phyloP scores from a whole-genome alignment of 345 rosid genomes.

The Rhodamnia rubescens region DNA sequence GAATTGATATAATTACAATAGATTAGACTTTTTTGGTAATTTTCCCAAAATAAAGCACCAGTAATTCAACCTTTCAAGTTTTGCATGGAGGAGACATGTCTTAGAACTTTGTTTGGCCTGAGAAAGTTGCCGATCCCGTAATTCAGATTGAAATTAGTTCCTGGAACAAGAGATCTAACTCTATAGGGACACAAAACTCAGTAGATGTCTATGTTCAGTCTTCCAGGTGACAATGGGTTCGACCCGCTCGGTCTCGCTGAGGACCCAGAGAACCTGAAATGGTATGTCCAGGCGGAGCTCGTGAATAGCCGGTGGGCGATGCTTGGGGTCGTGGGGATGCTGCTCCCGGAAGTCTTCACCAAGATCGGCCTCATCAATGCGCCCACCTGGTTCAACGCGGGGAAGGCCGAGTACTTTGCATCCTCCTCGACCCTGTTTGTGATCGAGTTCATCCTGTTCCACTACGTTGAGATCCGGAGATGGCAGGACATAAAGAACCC shows the following conservation, averaged over 20 bases:
- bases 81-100: not conserved
- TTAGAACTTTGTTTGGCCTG: not conserved
- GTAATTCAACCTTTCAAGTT: not conserved
- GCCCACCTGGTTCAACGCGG: constrained; percentile 87
- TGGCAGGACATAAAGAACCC: constrained; percentile 99
- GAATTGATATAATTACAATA: too few relatives aligned
- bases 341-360: constrained; percentile 87
- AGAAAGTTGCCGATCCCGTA: not conserved
- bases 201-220: constrained; percentile 22
- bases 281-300: constrained; percentile 91
- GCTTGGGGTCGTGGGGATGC: constrained; percentile 93
- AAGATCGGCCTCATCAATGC: constrained; percentile 65
- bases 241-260: constrained; percentile 89
- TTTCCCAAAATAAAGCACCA: not conserved
- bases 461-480: constrained; percentile 93
- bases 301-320: constrained; percentile 93
- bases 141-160: not conserved
- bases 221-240: constrained; percentile 94
- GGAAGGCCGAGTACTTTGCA: constrained; percentile 87
- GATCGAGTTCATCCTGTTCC: constrained; percentile 91
- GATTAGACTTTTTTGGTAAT: too few relatives aligned
- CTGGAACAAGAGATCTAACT: not conserved
- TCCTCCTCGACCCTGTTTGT: constrained; percentile 88
- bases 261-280: constrained; percentile 88
- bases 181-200: not conserved